Evolutionary conservation across 129 eudicot species (phyloP).

Genomic region (Mikania micrantha): DNA sequence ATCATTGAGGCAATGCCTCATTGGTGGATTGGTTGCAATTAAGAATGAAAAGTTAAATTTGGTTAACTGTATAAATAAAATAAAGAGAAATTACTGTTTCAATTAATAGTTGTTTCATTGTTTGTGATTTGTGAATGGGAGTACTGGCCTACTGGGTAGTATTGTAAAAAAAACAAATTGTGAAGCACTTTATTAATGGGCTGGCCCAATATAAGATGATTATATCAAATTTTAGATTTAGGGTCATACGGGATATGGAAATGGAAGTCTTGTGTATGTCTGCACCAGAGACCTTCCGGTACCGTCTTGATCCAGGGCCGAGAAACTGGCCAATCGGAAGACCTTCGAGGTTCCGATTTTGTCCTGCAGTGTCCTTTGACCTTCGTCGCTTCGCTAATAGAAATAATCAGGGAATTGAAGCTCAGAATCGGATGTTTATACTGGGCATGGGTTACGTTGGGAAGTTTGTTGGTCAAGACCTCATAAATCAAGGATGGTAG

Average conservation of each 20-base stretch:
- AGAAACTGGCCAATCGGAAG: conserved; percentile 5
- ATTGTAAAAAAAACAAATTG: no score
- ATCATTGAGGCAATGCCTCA: no score
- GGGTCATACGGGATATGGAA: background rate
- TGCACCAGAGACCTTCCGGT: background rate
- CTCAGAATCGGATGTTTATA: conserved; percentile 48
- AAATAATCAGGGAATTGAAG: background rate
- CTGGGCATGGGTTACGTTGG: no score
- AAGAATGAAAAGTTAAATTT: no score
- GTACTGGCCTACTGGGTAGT: no score
- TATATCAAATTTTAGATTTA: background rate
- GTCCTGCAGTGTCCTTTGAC: conserved; percentile 11
- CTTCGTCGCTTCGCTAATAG: background rate
- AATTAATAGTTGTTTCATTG: no score
- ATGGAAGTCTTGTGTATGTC: conserved; percentile 25
- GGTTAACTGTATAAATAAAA: no score
- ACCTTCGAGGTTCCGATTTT: background rate
- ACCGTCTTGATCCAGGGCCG: background rate
- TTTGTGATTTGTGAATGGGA: no score
- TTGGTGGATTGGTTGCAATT: no score
- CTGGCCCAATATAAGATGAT: background rate
- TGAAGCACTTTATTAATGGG: background rate
- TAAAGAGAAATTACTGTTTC: no score
- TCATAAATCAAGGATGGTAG: no score
- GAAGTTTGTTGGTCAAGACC: no score